Base-by-base conservation (phyloP, 768 basidiomycete genomes). In the Rhodosporidiobolus sp. region DNA sequence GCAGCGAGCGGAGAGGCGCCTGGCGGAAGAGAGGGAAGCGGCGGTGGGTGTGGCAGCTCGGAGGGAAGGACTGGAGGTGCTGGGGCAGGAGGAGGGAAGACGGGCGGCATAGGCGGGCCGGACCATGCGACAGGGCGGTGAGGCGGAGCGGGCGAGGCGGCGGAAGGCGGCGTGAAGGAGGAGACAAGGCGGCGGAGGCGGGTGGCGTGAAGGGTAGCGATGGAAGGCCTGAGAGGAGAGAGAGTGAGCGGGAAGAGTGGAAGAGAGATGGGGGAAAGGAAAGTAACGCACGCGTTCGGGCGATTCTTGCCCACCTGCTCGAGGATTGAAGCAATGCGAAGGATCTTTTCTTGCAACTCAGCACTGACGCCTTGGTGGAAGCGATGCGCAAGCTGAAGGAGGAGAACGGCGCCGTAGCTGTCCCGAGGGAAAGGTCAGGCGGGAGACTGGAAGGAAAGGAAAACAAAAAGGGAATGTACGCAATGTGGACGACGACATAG, bases 331-430 rank as follows among this genome's bases (percentile, higher is more conserved):
- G 63, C 50, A 17, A 64, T 26, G 1, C 61, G 61, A 11, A 62
- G 49, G 8, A 50, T 28, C 45, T 49, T 59, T 22, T 4, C n/a
- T 4, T 24, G 48, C 6, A 34, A 3, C 7, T 17, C 11, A 30
- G 30, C 19, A 20, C 28, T 26, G 20, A 35, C 28, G 32, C 30
- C 49, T 20, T 50, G 32, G 7, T 50, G 22, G 22, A 62, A 50
- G 30, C 61, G 61, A 16, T 12, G 48, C 4, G 61, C 3, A 32
- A 64, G 50, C 12, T 46, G 52, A 9, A 64, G 63, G 26, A 64
- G 53, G n/a, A 64, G 52, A n/a, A 55, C 43, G 7, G 63, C 52
- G 43, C 52, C 52, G 52, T 64, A 64, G 16, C 63, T 64, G 63
- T 6, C 17, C 9, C 1, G 35, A 22, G 24, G 12, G n/a, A 45